Base-by-base conservation (phyloP, 208 protist species). In the Leishmania tarentolae region DNA sequence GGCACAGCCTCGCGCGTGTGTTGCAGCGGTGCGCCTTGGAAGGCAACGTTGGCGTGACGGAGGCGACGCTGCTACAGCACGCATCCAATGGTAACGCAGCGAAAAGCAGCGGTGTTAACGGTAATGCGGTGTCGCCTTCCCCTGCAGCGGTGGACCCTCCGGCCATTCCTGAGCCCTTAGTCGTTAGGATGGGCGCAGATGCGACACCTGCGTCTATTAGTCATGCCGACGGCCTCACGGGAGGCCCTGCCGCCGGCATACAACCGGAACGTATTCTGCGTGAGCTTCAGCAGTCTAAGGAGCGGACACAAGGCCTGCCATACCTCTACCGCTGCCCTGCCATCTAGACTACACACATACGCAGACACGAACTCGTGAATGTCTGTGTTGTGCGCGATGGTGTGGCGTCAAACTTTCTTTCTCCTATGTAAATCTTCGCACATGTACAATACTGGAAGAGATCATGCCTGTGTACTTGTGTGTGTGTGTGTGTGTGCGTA, bases 281-380 rank as follows among this genome's bases (percentile, higher is more conserved):
- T 6, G 92, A 96, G 70, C 76, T 98, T 75, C 93, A 97, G 81
- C 86, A 82, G 42, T 95, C 94, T 21, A 96, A 93, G 88, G 94
- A 97, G 65, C 83, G 93, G 8, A 95, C 92, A 21, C 95, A 98
- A 66, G 93, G 93, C 2, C 85, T 98, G 59, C 94, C 95, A 37
- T 98, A 98, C 85, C 84, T 98, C 13, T 98, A 98, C 87, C 92
- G 95, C 65, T 98, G 95, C 69, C 95, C 95, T n/a, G 93, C 93
- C 31, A 95, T 98, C 37, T 98, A 89, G 85, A 11, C 17, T 21
- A 44, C 47, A 37, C 50, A n/a, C 44, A 47, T 59, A 42, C 83
- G 28, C 76, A 28, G 11, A 47, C 71, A 9, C 47, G 35, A 52
- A n/a, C 28, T 35, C 3, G 69, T 37, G 21, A 7, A 13, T 47